Base-by-base conservation (phyloP, 441 rosid genomes). In the Pelargonium fulgidum region DNA sequence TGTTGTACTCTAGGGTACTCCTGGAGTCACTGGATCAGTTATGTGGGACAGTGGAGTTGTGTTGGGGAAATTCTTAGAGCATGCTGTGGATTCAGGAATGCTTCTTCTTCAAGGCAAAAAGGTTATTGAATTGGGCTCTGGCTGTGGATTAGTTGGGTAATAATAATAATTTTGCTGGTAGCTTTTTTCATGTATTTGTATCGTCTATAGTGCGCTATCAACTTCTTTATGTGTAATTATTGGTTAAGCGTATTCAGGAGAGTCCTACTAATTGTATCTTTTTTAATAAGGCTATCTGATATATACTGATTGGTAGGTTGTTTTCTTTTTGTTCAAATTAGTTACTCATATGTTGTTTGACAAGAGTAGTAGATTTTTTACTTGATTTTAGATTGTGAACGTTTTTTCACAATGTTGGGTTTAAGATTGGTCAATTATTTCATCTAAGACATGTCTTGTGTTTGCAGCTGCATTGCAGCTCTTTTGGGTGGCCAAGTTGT, bases 1-100 rank as follows among this genome's bases (percentile, higher is more conserved):
- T 47, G 20, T 22, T 68, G 52, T 65, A 19, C 48, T 77, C 47
- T 78, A 91, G 92, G 77, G 76, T 47, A 82, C 79, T 1, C 96
- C 98, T 66, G 96, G 98, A 75, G 96, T 93, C n/a, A 93, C 97
- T 3, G 97, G 97, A 41, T 82, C 92, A 20, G 97, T 90, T 70
- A 87, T 89, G 92, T 90, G 97, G 97, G 98, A 90, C 69, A 87
- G 96, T 80, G 98, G 97, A 14, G 85, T 87, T 64, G 91, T 90
- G 62, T 69, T 93, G 69, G 94, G 91, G 62, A 93, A 93, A 87
- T 91, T 93, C 78, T 72, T 93, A 68, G 96, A 90, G 75, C 96
- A 93, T 67, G 91, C 97, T 14, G 97, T 89, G 68, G 97, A 93
- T 72, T 85, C 86, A 0, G 72, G 81, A 26, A 50, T 76, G 83